A percentile compares a stretch with the other conserved stretches of the same genome.
Conservation (phyloP, 139 green algal genomes). For the Desmodesmus armatus region DNA sequence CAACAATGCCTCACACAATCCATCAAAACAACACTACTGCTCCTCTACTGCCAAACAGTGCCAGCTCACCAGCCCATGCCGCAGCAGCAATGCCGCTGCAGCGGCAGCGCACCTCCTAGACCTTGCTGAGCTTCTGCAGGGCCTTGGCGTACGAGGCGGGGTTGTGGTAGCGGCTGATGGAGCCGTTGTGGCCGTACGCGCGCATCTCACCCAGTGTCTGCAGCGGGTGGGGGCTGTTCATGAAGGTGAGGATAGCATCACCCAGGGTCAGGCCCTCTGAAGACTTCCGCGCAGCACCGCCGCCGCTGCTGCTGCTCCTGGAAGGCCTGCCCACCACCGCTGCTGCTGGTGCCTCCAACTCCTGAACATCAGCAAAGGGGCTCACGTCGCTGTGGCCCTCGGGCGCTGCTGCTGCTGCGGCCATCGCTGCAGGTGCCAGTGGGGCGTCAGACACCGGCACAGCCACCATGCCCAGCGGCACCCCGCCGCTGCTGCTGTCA, state of each 20-base stretch:
- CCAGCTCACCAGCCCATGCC: too few relatives aligned
- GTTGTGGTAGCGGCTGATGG: slow-evolving; percentile 96
- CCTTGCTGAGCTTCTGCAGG: slow-evolving; percentile 42
- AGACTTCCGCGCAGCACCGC: neutral
- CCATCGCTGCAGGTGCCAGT: neutral
- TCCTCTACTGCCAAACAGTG: too few relatives aligned
- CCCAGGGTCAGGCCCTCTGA: slow-evolving; percentile 36
- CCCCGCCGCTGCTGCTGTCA: neutral
- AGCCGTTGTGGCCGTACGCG: slow-evolving; percentile 89
- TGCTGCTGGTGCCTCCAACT: neutral
- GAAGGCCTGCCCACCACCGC: neutral
- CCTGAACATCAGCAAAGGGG: neutral
- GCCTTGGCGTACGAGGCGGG: slow-evolving; percentile 91
- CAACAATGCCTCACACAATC: too few relatives aligned
- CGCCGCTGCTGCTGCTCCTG: neutral
- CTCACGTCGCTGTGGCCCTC: too few relatives aligned
- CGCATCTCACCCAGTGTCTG: slow-evolving; percentile 85
- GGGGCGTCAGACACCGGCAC: neutral
- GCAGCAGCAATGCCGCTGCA: too few relatives aligned
- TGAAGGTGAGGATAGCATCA: slow-evolving; percentile 79
- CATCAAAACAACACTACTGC: too few relatives aligned
- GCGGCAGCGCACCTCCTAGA: too few relatives aligned
- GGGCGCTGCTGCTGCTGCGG: slow-evolving; percentile 2
- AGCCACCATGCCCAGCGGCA: slow-evolving; percentile 8
- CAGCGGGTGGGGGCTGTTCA: slow-evolving; percentile 97